Conservation (phyloP, 768 basidiomycete genomes). For the Mycena alexandri region DNA sequence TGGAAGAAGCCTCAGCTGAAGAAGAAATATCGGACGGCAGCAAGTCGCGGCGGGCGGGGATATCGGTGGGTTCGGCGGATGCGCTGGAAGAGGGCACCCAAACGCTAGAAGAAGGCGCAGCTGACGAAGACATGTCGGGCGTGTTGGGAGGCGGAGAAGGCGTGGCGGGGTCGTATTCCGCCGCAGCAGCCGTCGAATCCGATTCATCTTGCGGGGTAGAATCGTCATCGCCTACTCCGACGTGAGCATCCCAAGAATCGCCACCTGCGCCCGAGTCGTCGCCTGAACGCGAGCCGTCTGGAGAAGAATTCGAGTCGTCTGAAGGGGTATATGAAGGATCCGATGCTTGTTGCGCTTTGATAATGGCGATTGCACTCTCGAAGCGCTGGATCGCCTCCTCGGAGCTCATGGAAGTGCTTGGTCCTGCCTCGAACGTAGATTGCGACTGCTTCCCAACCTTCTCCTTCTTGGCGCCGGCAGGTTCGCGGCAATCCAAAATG, state of each 20-base stretch:
- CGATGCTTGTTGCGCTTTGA: conserved; percentile 10
- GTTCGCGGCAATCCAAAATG: no score
- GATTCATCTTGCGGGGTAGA: conserved; percentile 6
- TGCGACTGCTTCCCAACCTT: conserved; percentile 12
- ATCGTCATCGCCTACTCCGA: background rate
- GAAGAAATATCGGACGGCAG: background rate
- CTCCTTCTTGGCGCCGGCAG: background rate
- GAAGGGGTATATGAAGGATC: background rate
- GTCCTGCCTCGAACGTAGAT: conserved; percentile 23
- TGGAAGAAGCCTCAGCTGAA: background rate
- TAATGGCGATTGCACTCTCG: conserved; percentile 8
- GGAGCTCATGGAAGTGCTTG: conserved; percentile 8
- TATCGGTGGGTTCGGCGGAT: conserved; percentile 20
- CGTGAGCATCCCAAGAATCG: no score
- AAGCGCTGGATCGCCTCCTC: conserved; percentile 12
- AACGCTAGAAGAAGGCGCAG: background rate
- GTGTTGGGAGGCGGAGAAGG: conserved; percentile 21
- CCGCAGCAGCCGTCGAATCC: conserved; percentile 3
- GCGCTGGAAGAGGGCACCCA: no score
- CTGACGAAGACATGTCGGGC: conserved; percentile 26
- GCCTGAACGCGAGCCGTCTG: background rate
- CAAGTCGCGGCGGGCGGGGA: conserved; percentile 24
- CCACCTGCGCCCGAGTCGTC: no score
- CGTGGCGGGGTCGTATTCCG: conserved; percentile 19
- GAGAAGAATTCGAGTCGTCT: background rate